Conservation (phyloP, 495 filamentous ascomycete species). For the Penicillium cinerascens region DNA sequence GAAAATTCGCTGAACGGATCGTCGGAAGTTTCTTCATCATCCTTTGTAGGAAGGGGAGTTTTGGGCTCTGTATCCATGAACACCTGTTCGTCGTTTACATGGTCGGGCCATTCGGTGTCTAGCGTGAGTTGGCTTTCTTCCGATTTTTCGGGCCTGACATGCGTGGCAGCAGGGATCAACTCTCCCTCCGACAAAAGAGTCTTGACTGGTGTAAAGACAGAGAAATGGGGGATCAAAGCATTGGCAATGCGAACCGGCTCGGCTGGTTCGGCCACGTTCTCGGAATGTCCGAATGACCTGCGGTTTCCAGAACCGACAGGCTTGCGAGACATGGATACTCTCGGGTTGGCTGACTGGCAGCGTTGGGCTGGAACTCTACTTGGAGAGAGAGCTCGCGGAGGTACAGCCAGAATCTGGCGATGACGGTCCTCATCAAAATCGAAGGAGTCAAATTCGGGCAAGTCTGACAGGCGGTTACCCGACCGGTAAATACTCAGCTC, state of each 20-base stretch:
- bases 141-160: conserved; percentile 12
- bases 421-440: conserved; percentile 19
- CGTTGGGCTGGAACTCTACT: conserved; percentile 21
- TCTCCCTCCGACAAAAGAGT: conserved; percentile 12
- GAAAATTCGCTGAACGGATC: conserved; percentile 2
- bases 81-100: not conserved
- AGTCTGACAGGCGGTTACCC: conserved; percentile 60
- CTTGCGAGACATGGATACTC: conserved; percentile 36
- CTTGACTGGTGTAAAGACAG: conserved; percentile 17
- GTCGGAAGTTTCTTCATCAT: not conserved
- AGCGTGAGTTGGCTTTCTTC: conserved; percentile 11
- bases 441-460: conserved; percentile 44
- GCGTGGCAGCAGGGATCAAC: conserved; percentile 2
- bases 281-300: conserved; percentile 30
- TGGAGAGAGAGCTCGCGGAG: conserved; percentile 27
- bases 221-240: conserved; percentile 44
- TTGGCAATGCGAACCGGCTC: conserved; percentile 17
- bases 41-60: conserved; percentile 4
- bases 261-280: conserved; percentile 23
- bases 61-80: conserved; percentile 1
- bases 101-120: not conserved
- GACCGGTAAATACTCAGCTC: conserved; percentile 72
- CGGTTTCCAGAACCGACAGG: conserved; percentile 38
- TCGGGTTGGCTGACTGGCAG: conserved; percentile 21
- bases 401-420: conserved; percentile 22